Evolutionary conservation across 1,139 yeast species (phyloP), one percentile per base, ranked within the genome.

Genomic region (Scheffersomyces quercinus): DNA sequence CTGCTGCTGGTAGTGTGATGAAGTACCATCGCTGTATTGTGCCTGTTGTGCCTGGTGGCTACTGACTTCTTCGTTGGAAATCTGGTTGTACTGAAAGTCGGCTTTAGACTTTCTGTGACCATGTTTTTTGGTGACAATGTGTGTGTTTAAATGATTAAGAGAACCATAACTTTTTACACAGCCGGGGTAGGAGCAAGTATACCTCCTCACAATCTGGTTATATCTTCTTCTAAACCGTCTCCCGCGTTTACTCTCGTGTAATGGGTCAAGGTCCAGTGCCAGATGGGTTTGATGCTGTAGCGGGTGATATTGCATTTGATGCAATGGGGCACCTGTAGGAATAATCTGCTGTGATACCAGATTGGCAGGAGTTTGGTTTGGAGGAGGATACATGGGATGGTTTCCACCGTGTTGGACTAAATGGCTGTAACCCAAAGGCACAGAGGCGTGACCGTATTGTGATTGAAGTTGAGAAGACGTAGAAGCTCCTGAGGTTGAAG

Each of bases 141-240:
- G 95, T 11, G 91, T 86, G 60, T 86, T 86, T 40, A 86, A 67
- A 61, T 86, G 95, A 61, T 86, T 86, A 40, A 86, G 67, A 16
- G 89, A 83, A 2, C 95, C 95, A 59, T 86, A 86, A 40, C 85
- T 81, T 63, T 86, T 86, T 35, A 75, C 67, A 56, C 95, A 86
- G 2, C 78, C 80, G 9, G 77, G 75, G 53, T 56, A 81, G 39
- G 77, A 76, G 59, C 95, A 86, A 38, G 67, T 70, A 63, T 84
- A 86, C 36, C 83, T 67, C 37, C 95, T 71, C 42, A 82, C 81
- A 55, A 86, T 84, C 59, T 86, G 91, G 53, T 82, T 81, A 53
- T 82, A 84, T 37, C 84, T 71, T 47, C 91, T 72, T 52, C 95
- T 72, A 43, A 84, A 83, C 35, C 91, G 67, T 45, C 77, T 37